phyloP scores from a whole-genome alignment of 2,329 filamentous ascomycete genomes.

The Claviceps fusiformis region DNA sequence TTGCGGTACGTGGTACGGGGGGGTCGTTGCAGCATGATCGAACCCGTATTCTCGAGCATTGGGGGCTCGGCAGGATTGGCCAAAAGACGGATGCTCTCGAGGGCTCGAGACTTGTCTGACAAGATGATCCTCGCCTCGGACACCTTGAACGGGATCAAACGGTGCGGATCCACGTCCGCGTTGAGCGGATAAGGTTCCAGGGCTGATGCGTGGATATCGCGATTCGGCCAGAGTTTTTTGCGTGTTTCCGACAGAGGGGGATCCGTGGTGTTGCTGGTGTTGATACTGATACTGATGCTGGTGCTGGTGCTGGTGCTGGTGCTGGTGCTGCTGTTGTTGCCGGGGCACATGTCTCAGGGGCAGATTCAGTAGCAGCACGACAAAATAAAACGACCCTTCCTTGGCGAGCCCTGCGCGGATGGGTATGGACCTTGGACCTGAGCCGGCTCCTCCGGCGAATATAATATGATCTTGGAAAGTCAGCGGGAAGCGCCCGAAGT shows the following conservation, averaged over 20 bases:
- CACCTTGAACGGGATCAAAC: slow-evolving; percentile 31
- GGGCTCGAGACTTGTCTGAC: not conserved
- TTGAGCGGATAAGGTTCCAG: slow-evolving; percentile 25
- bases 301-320: too few relatives aligned
- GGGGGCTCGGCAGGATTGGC: not conserved
- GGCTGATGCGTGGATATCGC: slow-evolving; percentile 19
- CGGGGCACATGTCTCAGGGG: slow-evolving; percentile 16
- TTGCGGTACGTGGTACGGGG: not conserved
- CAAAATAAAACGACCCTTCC: slow-evolving; percentile 48
- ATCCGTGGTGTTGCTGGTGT: too few relatives aligned
- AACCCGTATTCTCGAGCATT: not conserved
- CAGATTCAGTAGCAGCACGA: slow-evolving; percentile 35
- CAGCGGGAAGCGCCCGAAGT: slow-evolving; percentile 36
- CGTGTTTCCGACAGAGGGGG: slow-evolving; percentile 28
- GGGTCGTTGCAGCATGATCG: not conserved
- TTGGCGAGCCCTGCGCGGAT: slow-evolving; percentile 45
- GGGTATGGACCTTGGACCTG: slow-evolving; percentile 34
- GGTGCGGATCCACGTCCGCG: slow-evolving; percentile 26
- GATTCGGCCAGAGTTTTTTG: slow-evolving; percentile 30
- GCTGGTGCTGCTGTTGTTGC: slow-evolving; percentile 29
- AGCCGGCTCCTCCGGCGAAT: slow-evolving; percentile 36
- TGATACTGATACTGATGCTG: too few relatives aligned
- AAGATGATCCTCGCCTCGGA: slow-evolving; percentile 20
- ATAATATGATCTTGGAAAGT: slow-evolving; percentile 41
- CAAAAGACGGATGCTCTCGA: not conserved